Evolutionary conservation across 139 green algal genomes (phyloP), one percentile per base, ranked within the genome.

Genomic region (Coelastrella sp.): DNA sequence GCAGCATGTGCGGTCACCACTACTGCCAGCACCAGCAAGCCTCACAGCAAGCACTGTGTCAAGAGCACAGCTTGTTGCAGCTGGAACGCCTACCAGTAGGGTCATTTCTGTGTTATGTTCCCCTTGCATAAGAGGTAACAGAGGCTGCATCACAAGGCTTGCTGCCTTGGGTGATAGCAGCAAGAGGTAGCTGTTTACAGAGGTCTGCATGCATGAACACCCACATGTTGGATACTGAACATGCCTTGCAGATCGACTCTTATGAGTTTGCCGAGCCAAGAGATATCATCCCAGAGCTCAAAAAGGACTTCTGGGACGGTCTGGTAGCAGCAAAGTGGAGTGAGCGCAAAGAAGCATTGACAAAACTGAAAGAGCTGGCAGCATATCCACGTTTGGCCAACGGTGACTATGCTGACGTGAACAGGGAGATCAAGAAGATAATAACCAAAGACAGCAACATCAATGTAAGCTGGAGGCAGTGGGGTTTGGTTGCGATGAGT

Each of bases 361-460:
- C 87, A 30, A 48, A 81, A 40, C 91, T 98, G 13, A 95, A 93
- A 67, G 85, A 86, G 0, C 69, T 92, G n/a, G 88, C 88, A 0
- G 71, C 83, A 35, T 90, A 90, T 38, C 92, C 92, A 1, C 86
- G 86, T 62, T 90, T 92, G 38, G 89, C 80, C 0, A 40, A 72
- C 48, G 91, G 89, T 0, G 94, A 98, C 80, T 98, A 91, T 76
- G 89, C 88, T 0, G 93, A 96, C 38, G 81, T 97, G 13, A 90
- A 87, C 62, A 89, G 93, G 2, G 93, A 96, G 88, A 79, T 98
- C 78, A 95, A 95, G 62, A 97, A 96, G 86, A 88, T 93, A 64
- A 93, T 97, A 53, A 85, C 73, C 53, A 98, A 98, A 81, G 95
- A 98, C 89, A 94, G 88, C 90, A 98, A 98, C 83, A 89, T 97